Conservation (phyloP, 495 filamentous ascomycete genomes). For the Sordaria brevicollis region DNA sequence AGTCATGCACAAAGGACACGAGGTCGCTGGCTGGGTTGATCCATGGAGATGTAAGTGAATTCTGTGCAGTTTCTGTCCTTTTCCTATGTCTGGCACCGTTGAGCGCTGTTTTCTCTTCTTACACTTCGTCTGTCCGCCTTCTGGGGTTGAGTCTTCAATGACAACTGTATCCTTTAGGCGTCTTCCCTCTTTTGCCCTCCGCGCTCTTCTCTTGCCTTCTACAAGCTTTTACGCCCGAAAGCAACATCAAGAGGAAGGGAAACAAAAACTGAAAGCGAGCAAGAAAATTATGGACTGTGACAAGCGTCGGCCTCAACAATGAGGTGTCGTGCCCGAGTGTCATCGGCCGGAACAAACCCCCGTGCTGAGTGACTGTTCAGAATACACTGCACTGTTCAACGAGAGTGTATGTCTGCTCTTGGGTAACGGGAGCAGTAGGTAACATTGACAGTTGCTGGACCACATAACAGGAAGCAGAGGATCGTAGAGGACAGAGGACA, state of each 20-base stretch:
- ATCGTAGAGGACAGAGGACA: not conserved
- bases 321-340: not conserved
- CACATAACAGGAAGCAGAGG: too few species aligned
- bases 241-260: not conserved
- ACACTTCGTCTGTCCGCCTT: not conserved
- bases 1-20: not conserved
- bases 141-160: not conserved
- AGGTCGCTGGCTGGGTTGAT: not conserved
- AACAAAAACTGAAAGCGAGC: not conserved
- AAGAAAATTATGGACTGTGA: not conserved
- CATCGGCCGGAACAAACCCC: not conserved
- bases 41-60: not conserved
- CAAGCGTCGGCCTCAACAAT: not conserved
- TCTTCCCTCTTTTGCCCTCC: not conserved
- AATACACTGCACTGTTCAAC: not conserved
- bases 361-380: not conserved
- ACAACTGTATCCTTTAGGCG: not conserved
- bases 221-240: not conserved
- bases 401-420: not conserved
- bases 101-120: not conserved
- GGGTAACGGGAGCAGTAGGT: not conserved
- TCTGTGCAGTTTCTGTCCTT: not conserved
- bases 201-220: not conserved
- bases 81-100: not conserved
- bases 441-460: not conserved